Conservation (phyloP, 306 rosid genomes). For the Castanea mollissima region DNA sequence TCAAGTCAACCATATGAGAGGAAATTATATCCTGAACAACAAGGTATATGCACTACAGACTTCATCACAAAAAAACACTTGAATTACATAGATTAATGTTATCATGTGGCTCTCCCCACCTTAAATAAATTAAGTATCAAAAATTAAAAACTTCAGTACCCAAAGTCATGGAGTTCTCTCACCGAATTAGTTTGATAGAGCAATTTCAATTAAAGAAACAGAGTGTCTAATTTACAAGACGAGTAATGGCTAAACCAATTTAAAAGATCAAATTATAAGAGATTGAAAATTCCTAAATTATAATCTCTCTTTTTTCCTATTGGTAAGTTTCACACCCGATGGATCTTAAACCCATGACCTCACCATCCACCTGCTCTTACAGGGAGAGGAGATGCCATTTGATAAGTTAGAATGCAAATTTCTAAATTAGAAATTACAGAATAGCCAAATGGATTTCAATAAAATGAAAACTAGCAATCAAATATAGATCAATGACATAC, state of each 20-base stretch:
- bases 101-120: not conserved
- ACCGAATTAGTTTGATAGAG: not conserved
- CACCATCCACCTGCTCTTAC: too few relatives aligned
- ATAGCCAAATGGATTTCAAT: not conserved
- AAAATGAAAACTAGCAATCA: constrained; percentile 9
- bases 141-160: not conserved
- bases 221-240: not conserved
- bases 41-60: not conserved
- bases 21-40: not conserved
- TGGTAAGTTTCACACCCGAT: too few relatives aligned
- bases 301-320: too few relatives aligned
- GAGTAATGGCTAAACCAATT: not conserved
- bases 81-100: not conserved
- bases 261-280: not conserved
- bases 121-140: not conserved
- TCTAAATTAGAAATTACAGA: not conserved
- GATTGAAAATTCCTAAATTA: too few relatives aligned
- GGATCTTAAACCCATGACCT: too few relatives aligned
- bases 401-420: not conserved
- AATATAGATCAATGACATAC: constrained; percentile 46
- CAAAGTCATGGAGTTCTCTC: constrained; percentile 4
- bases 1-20: not conserved
- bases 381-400: too few relatives aligned
- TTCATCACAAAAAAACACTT: not conserved
- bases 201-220: not conserved